These are phyloP conservation scores for Punica granatum DNA, from an alignment of 345 rosid species.

Conservation along the genomic window DNA sequence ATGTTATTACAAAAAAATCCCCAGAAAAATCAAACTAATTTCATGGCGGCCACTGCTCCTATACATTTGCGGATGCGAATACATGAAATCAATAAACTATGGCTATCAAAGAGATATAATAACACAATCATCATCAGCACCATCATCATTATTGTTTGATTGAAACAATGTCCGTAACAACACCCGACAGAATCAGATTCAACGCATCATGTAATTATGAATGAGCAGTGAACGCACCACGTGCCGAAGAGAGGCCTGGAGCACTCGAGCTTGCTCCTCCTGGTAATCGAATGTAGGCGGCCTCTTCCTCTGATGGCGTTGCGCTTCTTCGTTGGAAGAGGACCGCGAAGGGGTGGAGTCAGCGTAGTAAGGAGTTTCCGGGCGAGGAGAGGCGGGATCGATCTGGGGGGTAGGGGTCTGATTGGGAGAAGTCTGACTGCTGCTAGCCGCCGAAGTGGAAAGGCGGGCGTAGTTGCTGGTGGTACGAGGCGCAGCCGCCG, in stretches of 20 bases:
- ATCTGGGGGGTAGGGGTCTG: slow-evolving; percentile 17
- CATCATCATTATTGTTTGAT: neutral
- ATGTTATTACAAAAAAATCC: neutral
- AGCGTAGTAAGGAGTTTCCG: slow-evolving; percentile 19
- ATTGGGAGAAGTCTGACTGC: slow-evolving; percentile 24
- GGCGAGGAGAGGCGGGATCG: slow-evolving; percentile 6
- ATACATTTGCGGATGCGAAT: neutral
- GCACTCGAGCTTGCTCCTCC: slow-evolving; percentile 76
- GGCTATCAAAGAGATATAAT: neutral
- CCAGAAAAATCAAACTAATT: neutral
- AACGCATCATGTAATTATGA: neutral
- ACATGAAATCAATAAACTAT: neutral
- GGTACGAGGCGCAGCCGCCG: slow-evolving; percentile 13
- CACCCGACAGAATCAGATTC: neutral
- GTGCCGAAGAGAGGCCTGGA: slow-evolving; percentile 67
- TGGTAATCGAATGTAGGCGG: slow-evolving; percentile 51
- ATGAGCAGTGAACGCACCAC: slow-evolving; percentile 37
- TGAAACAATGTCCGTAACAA: neutral
- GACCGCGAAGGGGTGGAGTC: slow-evolving; percentile 27
- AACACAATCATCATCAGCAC: neutral
- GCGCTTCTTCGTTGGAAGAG: slow-evolving; percentile 29
- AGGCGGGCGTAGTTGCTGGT: slow-evolving; percentile 22
- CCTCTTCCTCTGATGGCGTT: slow-evolving; percentile 29
- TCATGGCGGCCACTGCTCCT: neutral
- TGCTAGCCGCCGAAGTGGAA: slow-evolving; percentile 20